Evolutionary conservation across 2,329 filamentous ascomycete genomes (phyloP).

Genomic region (Aspergillus novofumigatus): DNA sequence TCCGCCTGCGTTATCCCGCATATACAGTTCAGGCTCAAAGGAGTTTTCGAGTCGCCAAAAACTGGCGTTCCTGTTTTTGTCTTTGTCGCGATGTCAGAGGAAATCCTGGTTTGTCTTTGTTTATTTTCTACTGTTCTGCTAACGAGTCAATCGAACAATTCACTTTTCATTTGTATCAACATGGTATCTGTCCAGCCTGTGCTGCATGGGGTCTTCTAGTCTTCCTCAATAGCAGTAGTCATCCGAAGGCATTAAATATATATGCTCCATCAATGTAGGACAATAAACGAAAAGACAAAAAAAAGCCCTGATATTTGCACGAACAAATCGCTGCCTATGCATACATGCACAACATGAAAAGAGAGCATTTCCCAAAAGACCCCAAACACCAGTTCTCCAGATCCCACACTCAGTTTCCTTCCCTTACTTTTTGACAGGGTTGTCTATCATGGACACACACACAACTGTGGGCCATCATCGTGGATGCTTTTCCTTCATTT

Average conservation of each 20-base stretch:
- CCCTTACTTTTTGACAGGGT: not conserved
- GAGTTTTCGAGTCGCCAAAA: slow-evolving; percentile 16
- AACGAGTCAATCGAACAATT: slow-evolving; percentile 15
- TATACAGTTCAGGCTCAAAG: slow-evolving; percentile 29
- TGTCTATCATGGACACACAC: not conserved
- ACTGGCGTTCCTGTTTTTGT: slow-evolving; percentile 21
- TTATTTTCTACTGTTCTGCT: slow-evolving; percentile 20
- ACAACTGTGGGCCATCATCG: not conserved
- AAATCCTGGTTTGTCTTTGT: slow-evolving; percentile 23
- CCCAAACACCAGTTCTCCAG: slow-evolving; percentile 16
- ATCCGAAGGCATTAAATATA: not conserved
- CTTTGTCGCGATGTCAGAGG: slow-evolving; percentile 22
- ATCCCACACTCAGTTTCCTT: slow-evolving; percentile 9
- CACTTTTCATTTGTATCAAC: slow-evolving; percentile 8
- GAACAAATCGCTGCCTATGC: slow-evolving; percentile 26
- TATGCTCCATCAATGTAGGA: not conserved
- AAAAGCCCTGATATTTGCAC: slow-evolving; percentile 17
- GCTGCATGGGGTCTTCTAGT: not conserved
- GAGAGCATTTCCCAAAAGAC: slow-evolving; percentile 12
- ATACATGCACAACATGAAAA: slow-evolving; percentile 19
- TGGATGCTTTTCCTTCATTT: slow-evolving; percentile 27
- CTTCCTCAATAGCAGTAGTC: not conserved
- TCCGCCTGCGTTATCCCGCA: slow-evolving; percentile 4
- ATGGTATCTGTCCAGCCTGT: not conserved
- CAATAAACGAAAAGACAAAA: not conserved